These are phyloP conservation scores for Filobasidium uniguttulatum DNA, from an alignment of 1,284 basidiomycete genomes.

Conservation along the genomic window DNA sequence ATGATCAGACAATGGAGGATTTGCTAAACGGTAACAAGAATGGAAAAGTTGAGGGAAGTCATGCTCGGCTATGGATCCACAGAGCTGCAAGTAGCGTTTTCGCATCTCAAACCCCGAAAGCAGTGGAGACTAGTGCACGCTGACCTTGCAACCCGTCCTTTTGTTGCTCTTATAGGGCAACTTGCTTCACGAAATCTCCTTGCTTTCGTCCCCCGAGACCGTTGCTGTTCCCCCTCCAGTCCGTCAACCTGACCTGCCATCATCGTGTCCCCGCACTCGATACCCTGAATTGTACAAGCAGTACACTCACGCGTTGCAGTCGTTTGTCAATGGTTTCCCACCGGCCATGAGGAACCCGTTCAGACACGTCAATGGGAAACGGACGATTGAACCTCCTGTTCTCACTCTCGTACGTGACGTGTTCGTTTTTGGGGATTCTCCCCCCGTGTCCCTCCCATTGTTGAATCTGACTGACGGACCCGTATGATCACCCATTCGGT, in stretches of 20 bases:
- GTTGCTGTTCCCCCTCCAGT: no score
- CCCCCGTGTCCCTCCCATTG: not conserved
- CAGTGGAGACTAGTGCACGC: not conserved
- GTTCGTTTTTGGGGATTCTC: no score
- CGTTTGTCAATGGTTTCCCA: slow-evolving; percentile 10
- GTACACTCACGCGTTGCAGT: slow-evolving; percentile 2
- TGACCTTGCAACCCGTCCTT: not conserved
- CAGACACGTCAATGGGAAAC: not conserved
- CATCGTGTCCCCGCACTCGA: not conserved
- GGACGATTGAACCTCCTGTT: slow-evolving; percentile 1
- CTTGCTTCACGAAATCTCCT: not conserved
- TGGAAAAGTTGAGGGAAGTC: not conserved
- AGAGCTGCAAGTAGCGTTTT: not conserved
- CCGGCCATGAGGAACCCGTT: slow-evolving; percentile 8
- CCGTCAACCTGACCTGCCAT: not conserved
- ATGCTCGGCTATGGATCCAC: slow-evolving; percentile 3
- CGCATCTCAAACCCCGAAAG: not conserved
- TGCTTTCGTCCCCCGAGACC: not conserved
- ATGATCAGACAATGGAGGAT: slow-evolving; percentile 8
- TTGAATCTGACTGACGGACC: not conserved
- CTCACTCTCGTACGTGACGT: slow-evolving; percentile 8
- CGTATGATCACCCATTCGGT: not conserved
- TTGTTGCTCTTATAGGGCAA: not conserved
- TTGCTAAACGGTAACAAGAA: slow-evolving; percentile 7
- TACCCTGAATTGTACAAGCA: not conserved